Evolutionary conservation across 2,329 filamentous ascomycete species (phyloP).

Genomic region (Tolypocladium guangdongense): DNA sequence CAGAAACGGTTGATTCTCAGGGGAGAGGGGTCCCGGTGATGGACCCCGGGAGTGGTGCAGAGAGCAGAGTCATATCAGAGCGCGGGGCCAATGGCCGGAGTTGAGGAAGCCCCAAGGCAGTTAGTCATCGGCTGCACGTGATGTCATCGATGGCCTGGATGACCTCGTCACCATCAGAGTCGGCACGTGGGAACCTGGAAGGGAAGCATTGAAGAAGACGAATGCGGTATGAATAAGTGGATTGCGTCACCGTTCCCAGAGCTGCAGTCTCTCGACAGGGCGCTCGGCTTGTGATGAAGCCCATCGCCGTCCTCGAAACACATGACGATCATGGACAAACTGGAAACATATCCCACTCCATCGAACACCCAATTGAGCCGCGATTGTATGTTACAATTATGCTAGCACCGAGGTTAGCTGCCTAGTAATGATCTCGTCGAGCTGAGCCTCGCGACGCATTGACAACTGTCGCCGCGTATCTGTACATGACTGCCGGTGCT

Average conservation of each 20-base stretch:
- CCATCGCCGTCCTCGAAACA: no score
- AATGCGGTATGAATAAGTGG: not conserved
- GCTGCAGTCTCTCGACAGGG: not conserved
- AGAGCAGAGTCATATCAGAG: constrained; percentile 18
- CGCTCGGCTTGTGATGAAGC: not conserved
- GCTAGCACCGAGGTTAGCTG: not conserved
- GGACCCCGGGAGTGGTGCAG: constrained; percentile 22
- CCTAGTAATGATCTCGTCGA: constrained; percentile 1
- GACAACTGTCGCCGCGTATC: constrained; percentile 5
- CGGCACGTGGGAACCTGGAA: not conserved
- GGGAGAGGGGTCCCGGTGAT: constrained; percentile 19
- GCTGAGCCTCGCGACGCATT: constrained; percentile 1
- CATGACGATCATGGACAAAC: no score
- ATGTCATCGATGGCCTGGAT: not conserved
- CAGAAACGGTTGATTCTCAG: not conserved
- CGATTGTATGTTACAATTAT: not conserved
- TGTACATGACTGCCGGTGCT: constrained; percentile 10
- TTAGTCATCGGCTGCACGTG: not conserved
- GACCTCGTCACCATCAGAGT: constrained; percentile 9
- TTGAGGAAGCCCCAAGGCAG: not conserved
- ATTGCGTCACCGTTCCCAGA: no score
- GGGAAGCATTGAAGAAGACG: not conserved
- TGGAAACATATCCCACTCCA: no score
- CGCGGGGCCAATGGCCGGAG: constrained; percentile 22
- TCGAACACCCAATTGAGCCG: no score